Base-by-base conservation (phyloP, 2,329 filamentous ascomycete species). In the Westerdykella ornata region DNA sequence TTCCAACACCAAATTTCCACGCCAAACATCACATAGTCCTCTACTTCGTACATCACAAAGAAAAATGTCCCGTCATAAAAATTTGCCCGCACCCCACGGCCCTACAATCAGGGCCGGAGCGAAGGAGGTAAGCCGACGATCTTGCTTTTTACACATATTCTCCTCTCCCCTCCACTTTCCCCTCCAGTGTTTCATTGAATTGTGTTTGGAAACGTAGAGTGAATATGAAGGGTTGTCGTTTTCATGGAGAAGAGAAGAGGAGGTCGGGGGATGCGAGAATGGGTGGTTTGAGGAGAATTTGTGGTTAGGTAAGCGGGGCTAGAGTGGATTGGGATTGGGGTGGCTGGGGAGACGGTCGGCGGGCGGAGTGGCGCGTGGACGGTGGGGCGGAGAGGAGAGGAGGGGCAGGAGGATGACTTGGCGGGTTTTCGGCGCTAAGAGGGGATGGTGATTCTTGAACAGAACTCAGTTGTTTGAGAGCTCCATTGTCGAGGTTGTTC, bases 101-200 rank as follows among this genome's bases (percentile, higher is more conserved):
- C 51, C 44, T 37, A 47, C 48, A 45, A 54, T 61, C 55, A 67
- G 72, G 71, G n/a, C n/a, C n/a, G n/a, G 68, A 69, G 67, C 70
- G 54, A 58, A 60, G 60, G 78, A 75, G 75, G 75, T 80, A 80
- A 80, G 75, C 72, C 69, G 72, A 74, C 72, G 66, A 53, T 42
- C 47, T 50, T 37, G 38, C n/a, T 44, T 42, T 38, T 58, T 47
- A 51, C 22, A 26, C 22, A 26, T 9, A 26, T 26, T 26, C 22
- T 26, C 22, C 51, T 66, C 78, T 82, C 54, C 77, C 78, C 77
- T 77, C 73, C 77, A 76, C 65, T 81, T 82, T 82, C 79, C 79
- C 79, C 78, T 82, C 79, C 75, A 74, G 65, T 70, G 55, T 52
- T 72, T 71, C 75, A 78, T 72, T 69, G 75, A 64, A 66, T 65